Evolutionary conservation across 2,329 filamentous ascomycete genomes (phyloP).

Genomic region (Xylariales sp.): DNA sequence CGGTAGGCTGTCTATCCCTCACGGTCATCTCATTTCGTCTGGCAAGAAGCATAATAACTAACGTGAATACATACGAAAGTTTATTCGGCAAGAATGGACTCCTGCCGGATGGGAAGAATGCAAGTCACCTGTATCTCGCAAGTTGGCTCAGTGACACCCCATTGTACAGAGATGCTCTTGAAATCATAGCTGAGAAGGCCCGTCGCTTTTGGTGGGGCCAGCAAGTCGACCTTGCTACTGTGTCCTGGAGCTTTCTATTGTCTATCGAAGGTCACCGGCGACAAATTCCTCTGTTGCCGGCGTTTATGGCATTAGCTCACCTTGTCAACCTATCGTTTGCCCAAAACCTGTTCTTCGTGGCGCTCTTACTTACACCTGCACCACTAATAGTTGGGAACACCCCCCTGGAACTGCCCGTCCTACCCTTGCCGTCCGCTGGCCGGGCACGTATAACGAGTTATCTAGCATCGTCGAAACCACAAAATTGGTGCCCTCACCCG

Average conservation of each 20-base stretch:
- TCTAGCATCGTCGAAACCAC: conserved; percentile 35
- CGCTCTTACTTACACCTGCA: conserved; percentile 51
- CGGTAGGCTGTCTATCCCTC: conserved; percentile 23
- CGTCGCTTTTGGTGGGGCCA: conserved; percentile 60
- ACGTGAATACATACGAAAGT: too few relatives aligned
- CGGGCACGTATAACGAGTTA: conserved; percentile 19
- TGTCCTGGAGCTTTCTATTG: conserved; percentile 53
- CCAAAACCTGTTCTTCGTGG: conserved; percentile 59
- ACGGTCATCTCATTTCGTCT: too few relatives aligned
- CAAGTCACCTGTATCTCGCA: conserved; percentile 31
- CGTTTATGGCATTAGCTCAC: conserved; percentile 56
- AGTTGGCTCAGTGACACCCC: conserved; percentile 52
- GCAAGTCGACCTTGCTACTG: conserved; percentile 51
- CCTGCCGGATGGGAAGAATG: conserved; percentile 20
- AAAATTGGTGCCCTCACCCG: conserved; percentile 37
- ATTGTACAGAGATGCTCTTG: conserved; percentile 46
- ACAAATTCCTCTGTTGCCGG: conserved; percentile 48
- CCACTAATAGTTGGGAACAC: conserved; percentile 29
- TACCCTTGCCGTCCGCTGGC: conserved; percentile 22
- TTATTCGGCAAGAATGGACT: conserved; percentile 21
- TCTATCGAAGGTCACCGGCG: conserved; percentile 55
- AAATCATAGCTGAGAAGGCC: conserved; percentile 49
- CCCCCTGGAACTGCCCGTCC: conserved; percentile 20
- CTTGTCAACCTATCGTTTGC: conserved; percentile 57
- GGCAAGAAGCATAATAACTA: too few relatives aligned